Evolutionary conservation across 495 filamentous ascomycete genomes (phyloP).

Genomic region (Apodospora peruviana): DNA sequence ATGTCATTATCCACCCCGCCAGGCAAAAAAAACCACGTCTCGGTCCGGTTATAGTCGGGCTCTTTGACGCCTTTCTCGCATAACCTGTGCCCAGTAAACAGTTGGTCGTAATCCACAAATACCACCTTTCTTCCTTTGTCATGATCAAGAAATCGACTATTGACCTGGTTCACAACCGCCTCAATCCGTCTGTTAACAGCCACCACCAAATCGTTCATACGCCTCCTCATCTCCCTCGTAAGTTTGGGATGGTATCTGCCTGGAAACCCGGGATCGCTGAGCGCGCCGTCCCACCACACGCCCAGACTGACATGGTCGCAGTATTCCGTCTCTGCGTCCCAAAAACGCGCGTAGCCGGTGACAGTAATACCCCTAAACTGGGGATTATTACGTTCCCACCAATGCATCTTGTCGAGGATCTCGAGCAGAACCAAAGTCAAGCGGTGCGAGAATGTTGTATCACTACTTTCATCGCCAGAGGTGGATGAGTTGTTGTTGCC

Average conservation of each 20-base stretch:
- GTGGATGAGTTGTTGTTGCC: no score
- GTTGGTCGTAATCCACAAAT: slow-evolving; percentile 38
- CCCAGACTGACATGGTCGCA: slow-evolving; percentile 38
- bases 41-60: slow-evolving; percentile 30
- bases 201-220: slow-evolving; percentile 35
- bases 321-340: slow-evolving; percentile 36
- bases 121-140: slow-evolving; percentile 21
- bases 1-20: slow-evolving; percentile 35
- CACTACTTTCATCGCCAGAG: slow-evolving; percentile 19
- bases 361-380: slow-evolving; percentile 35
- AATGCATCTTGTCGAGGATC: slow-evolving; percentile 33
- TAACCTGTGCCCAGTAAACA: slow-evolving; percentile 42
- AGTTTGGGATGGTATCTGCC: slow-evolving; percentile 28
- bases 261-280: no score
- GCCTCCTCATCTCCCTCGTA: slow-evolving; percentile 22
- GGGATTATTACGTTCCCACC: slow-evolving; percentile 32
- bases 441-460: slow-evolving; percentile 27
- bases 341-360: slow-evolving; percentile 45
- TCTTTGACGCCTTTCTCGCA: slow-evolving; percentile 40
- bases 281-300: slow-evolving; percentile 33
- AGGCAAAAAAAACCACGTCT: slow-evolving; percentile 46
- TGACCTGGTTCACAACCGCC: slow-evolving; percentile 20
- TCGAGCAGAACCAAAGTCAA: slow-evolving; percentile 30
- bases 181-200: slow-evolving; percentile 31
- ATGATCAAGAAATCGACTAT: slow-evolving; percentile 18